phyloP scores from a whole-genome alignment of 1,139 yeast species.

The Eremothecium cymbalariae region DNA sequence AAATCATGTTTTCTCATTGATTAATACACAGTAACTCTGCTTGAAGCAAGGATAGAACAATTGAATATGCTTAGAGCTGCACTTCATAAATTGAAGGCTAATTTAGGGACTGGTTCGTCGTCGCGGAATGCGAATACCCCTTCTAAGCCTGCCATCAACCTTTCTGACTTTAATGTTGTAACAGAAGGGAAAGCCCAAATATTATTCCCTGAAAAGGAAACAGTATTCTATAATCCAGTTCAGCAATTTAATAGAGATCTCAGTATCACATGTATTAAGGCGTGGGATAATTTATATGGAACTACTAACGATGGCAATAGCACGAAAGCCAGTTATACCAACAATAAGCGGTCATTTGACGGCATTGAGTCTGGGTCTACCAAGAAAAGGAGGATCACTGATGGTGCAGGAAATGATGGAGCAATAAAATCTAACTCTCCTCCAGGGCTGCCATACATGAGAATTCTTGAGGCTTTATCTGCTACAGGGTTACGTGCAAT shows the following conservation, averaged over 20 bases:
- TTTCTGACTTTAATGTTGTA: slow-evolving; percentile 39
- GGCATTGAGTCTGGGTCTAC: slow-evolving; percentile 15
- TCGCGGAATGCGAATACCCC: slow-evolving; percentile 2
- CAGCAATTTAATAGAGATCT: slow-evolving; percentile 94
- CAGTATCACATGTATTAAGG: slow-evolving; percentile 74
- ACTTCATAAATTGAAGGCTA: slow-evolving; percentile 14
- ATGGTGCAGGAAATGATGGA: slow-evolving; percentile 12
- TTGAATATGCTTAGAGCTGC: slow-evolving; percentile 25
- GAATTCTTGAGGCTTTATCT: slow-evolving; percentile 78
- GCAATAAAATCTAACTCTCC: slow-evolving; percentile 10
- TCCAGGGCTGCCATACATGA: slow-evolving; percentile 39
- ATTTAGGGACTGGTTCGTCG: slow-evolving; percentile 5
- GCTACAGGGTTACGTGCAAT: slow-evolving; percentile 95
- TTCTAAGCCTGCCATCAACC: slow-evolving; percentile 15
- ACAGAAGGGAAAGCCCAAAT: slow-evolving; percentile 79
- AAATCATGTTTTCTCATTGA: no score
- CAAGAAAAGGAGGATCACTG: slow-evolving; percentile 23
- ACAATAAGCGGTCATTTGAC: slow-evolving; percentile 13
- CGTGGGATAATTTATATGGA: slow-evolving; percentile 63
- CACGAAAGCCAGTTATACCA: slow-evolving; percentile 18
- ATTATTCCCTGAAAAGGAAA: slow-evolving; percentile 62
- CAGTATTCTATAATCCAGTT: slow-evolving; percentile 90
- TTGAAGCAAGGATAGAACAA: background rate
- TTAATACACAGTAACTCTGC: no score
- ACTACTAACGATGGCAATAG: slow-evolving; percentile 15